A percentile compares a stretch with the other conserved stretches of the same genome.
Evolutionary conservation across 176 grass and related monocot species (phyloP).

Genomic region (Themeda triandra): DNA sequence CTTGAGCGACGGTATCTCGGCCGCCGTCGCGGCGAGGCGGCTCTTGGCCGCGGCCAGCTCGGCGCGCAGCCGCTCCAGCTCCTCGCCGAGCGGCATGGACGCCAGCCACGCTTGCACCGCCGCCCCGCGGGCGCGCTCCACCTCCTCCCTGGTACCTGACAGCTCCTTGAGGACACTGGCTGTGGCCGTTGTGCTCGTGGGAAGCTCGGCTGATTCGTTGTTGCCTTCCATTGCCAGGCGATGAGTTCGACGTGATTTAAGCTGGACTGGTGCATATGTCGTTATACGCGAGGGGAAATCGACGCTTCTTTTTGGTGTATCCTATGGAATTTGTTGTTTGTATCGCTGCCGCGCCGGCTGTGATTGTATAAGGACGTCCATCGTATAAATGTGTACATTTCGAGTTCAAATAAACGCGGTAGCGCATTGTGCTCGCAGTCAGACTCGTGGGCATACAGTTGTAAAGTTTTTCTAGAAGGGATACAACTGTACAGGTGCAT

Average conservation of each 20-base stretch:
- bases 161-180: not conserved
- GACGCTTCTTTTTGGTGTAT: not conserved
- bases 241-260: not conserved
- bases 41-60: constrained; percentile 30
- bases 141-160: constrained; percentile 25
- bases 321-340: not conserved
- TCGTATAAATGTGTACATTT: not conserved
- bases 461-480: too few relatives aligned
- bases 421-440: too few relatives aligned
- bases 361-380: too few relatives aligned
- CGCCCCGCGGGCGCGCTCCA: constrained; percentile 26
- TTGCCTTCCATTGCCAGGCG: not conserved
- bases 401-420: not conserved
- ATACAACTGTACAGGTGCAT: too few relatives aligned
- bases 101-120: constrained; percentile 28
- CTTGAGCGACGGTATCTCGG: constrained; percentile 25
- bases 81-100: constrained; percentile 30
- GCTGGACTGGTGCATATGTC: not conserved
- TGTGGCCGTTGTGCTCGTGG: not conserved
- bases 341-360: not conserved
- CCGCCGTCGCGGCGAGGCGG: constrained; percentile 30
- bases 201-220: not conserved
- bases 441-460: too few relatives aligned
- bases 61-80: constrained; percentile 35
- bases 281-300: not conserved